Base-by-base conservation (phyloP, 139 green algal genomes). In the Closterium sp. region DNA sequence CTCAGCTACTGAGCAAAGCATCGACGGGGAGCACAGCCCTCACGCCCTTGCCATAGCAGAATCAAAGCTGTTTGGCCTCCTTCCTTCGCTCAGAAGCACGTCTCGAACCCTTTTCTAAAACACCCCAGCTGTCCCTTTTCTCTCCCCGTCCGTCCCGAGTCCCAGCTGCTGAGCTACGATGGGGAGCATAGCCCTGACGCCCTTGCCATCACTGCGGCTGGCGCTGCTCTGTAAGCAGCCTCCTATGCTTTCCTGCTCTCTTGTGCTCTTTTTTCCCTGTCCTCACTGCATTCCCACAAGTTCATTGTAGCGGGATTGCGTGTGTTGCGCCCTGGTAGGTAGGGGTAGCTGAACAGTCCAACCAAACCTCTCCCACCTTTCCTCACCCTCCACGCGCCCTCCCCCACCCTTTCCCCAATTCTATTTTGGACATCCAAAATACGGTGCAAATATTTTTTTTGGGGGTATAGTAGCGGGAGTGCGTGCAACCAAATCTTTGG, bases 1-100 rank as follows among this genome's bases (percentile, higher is more conserved):
- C 4, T 8, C 38, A 66, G 38, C 38, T 66, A 1, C 19, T 66
- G 91, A 97, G 92, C 32, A 99, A 98, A 97, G 92, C 32, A 99
- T 98, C 91, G 98, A 99, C 81, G 95, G 94, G 9, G 87, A 95
- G 31, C 95, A 97, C 94, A 88, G 92, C 10, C 96, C 98, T 0
- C 97, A 99, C 95, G 96, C 98, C 0, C 95, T 99, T 19, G 98
- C 98, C 84, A 98, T n/a, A n/a, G n/a, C n/a, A n/a, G n/a, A n/a
- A n/a, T 99, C 95, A 98, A 19, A 1, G 8, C 32, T 87, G n/a
- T n/a, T n/a, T n/a, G n/a, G n/a, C n/a, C n/a, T n/a, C n/a, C n/a
- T n/a, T n/a, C n/a, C n/a, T n/a, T n/a, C n/a, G n/a, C n/a, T n/a
- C n/a, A n/a, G n/a, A n/a, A n/a, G n/a, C n/a, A 87, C 31, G 32